phyloP scores from a whole-genome alignment of 1,284 basidiomycete genomes.

The Irpex sp. region DNA sequence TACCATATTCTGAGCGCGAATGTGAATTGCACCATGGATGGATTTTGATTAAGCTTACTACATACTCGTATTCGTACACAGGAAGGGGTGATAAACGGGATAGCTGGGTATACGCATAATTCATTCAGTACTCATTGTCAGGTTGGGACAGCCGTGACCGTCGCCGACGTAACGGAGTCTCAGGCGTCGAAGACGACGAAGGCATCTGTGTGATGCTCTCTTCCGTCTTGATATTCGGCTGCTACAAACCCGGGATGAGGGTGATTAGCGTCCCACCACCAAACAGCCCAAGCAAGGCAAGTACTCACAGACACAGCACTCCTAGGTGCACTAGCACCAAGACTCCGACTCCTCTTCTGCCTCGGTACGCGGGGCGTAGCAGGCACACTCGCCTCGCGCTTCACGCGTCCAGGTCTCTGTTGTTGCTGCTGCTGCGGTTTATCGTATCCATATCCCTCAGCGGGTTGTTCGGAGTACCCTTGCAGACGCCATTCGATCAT shows the following conservation, averaged over 20 bases:
- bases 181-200: slow-evolving; percentile 15
- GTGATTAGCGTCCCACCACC: too few relatives aligned
- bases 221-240: slow-evolving; percentile 18
- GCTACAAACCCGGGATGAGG: too few relatives aligned
- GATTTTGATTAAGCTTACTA: too few relatives aligned
- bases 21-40: too few relatives aligned
- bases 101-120: background rate
- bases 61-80: background rate
- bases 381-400: background rate
- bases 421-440: background rate
- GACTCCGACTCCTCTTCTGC: slow-evolving; percentile 2
- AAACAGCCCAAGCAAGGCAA: too few relatives aligned
- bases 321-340: background rate
- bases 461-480: slow-evolving; percentile 7
- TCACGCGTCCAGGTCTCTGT: background rate
- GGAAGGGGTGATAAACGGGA: background rate
- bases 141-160: slow-evolving; percentile 34
- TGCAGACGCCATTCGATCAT: slow-evolving; percentile 26
- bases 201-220: slow-evolving; percentile 5
- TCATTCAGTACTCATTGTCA: slow-evolving; percentile 17
- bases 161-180: slow-evolving; percentile 35
- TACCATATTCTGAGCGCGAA: background rate
- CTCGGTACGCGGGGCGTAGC: background rate
- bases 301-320: background rate
- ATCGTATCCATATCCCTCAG: background rate